Percentiles rank a stretch among this genome's conserved stretches.
Conservation (phyloP, 139 green algal genomes). For the Tetradesmus obliquus region DNA sequence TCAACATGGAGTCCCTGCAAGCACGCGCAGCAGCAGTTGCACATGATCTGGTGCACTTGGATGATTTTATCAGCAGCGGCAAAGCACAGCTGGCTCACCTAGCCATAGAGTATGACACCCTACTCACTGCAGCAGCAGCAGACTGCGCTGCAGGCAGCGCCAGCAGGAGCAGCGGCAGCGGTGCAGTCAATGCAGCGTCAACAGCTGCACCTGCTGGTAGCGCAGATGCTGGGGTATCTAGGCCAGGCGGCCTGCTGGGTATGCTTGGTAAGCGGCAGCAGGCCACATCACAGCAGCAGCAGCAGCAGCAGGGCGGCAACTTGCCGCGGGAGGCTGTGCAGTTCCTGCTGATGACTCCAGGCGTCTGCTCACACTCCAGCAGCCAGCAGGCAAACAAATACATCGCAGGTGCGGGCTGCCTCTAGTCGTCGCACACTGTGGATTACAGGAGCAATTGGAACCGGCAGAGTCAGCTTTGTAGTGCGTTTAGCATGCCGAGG, state of each 20-base stretch:
- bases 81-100: background rate
- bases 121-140: slow-evolving; percentile 23
- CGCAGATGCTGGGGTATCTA: background rate
- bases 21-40: background rate
- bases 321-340: background rate
- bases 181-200: background rate
- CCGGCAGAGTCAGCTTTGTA: no score
- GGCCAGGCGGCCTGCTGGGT: background rate
- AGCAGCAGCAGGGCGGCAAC: background rate
- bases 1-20: background rate
- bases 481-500: no score
- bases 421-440: no score
- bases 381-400: background rate
- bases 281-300: slow-evolving; percentile 8
- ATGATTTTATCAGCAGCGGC: slow-evolving; percentile 30
- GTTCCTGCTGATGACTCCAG: slow-evolving; percentile 9
- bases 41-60: slow-evolving; percentile 8
- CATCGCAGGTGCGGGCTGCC: background rate
- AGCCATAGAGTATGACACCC: slow-evolving; percentile 24
- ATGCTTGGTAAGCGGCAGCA: background rate
- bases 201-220: background rate
- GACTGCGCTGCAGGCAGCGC: background rate
- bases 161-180: background rate
- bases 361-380: slow-evolving; percentile 17
- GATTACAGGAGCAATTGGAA: no score